Evolutionary conservation across 2,329 filamentous ascomycete genomes (phyloP).

Genomic region (Paramyrothecium sp.): DNA sequence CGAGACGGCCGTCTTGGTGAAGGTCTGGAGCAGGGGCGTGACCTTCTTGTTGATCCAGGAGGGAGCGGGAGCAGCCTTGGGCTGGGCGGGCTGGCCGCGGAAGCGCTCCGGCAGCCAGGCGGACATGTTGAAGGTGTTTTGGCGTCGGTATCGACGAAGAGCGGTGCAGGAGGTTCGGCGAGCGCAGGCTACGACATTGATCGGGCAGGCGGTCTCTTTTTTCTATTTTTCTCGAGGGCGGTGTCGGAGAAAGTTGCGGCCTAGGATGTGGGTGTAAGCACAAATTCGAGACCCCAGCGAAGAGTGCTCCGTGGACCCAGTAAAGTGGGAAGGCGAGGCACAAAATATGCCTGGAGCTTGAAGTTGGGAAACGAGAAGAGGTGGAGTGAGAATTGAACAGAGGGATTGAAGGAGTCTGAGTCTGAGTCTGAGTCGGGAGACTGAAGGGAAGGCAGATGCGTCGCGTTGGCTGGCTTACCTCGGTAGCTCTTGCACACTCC

Average conservation of each 20-base stretch:
- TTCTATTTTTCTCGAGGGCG: slow-evolving; percentile 13
- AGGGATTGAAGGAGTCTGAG: too few species aligned
- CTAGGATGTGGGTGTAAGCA: neutral
- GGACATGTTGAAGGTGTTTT: slow-evolving; percentile 45
- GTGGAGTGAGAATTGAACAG: too few species aligned
- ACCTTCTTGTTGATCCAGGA: slow-evolving; percentile 61
- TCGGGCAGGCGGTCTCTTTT: slow-evolving; percentile 10
- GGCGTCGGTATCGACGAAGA: too few species aligned
- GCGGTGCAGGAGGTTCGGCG: neutral
- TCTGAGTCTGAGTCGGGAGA: too few species aligned
- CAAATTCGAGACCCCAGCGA: neutral
- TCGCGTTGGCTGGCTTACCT: neutral
- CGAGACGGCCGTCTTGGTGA: slow-evolving; percentile 80
- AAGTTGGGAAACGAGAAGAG: too few species aligned
- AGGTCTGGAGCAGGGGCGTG: slow-evolving; percentile 73
- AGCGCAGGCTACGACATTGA: slow-evolving; percentile 31
- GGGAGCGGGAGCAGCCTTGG: slow-evolving; percentile 43
- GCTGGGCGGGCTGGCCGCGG: slow-evolving; percentile 54
- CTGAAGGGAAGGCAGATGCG: too few species aligned
- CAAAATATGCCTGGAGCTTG: neutral
- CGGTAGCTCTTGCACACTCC: neutral
- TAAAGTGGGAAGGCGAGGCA: neutral
- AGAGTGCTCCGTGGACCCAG: neutral
- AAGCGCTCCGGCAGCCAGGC: slow-evolving; percentile 60
- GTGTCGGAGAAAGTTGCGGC: slow-evolving; percentile 4